Conservation (phyloP, 805 yeast species). For the Yamadazyma ubonensis region DNA sequence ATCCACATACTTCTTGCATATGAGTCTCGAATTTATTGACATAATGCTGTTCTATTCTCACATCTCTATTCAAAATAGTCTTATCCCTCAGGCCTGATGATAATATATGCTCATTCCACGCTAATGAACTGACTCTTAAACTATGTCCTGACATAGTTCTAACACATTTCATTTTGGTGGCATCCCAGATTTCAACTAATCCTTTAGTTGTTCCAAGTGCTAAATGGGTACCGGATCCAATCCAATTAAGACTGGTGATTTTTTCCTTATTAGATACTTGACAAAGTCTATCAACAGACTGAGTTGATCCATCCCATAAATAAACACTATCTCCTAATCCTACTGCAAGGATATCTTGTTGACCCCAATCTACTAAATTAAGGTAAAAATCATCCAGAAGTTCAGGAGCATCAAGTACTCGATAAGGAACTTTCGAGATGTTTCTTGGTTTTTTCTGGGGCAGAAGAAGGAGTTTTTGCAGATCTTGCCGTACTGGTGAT, state of each 20-base stretch:
- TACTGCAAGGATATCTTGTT: conserved; percentile 83
- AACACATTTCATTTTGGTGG: conserved; percentile 72
- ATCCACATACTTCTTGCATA: conserved; percentile 94
- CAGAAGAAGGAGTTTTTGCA: conserved; percentile 73
- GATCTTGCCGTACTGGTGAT: conserved; percentile 87
- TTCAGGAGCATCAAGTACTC: conserved; percentile 95
- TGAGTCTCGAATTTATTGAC: conserved; percentile 71
- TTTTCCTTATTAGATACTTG: conserved; percentile 62
- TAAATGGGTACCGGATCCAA: conserved; percentile 88
- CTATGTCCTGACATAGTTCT: conserved; percentile 92
- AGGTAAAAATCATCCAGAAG: conserved; percentile 90
- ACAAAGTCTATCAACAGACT: conserved; percentile 77
- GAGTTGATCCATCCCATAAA: conserved; percentile 85
- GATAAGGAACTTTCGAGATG: conserved; percentile 82
- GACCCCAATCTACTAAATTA: conserved; percentile 94
- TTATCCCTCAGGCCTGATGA: conserved; percentile 87
- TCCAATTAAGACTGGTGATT: conserved; percentile 88
- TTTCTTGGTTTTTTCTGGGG: conserved; percentile 79
- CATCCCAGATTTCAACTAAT: conserved; percentile 93
- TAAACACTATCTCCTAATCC: conserved; percentile 88
- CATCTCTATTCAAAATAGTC: conserved; percentile 85
- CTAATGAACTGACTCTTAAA: conserved; percentile 77
- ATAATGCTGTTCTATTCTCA: conserved; percentile 79
- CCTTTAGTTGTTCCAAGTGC: conserved; percentile 92
- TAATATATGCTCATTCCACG: conserved; percentile 92